A percentile compares a stretch with the other conserved stretches of the same genome.
phyloP scores from a whole-genome alignment of 78 protist genomes.

The Guillardia theta region DNA sequence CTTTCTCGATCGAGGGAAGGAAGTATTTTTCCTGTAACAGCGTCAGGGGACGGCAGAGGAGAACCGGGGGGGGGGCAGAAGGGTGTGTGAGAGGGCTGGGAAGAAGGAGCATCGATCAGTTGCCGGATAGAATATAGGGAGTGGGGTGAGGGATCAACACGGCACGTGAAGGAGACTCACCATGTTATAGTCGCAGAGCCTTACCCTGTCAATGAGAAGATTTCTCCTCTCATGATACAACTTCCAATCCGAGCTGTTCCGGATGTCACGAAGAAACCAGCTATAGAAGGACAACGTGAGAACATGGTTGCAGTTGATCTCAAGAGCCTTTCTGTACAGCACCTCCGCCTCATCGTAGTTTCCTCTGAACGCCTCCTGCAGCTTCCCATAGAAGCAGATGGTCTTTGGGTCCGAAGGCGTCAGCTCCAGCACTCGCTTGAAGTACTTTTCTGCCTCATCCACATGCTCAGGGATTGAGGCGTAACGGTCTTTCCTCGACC shows the following conservation, averaged over 20 bases:
- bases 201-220: too few species aligned
- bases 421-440: not conserved
- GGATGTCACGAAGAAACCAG: not conserved
- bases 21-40: too few species aligned
- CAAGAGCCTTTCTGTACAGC: not conserved
- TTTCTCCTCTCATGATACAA: too few species aligned
- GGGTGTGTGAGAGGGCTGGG: too few species aligned
- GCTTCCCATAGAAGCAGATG: not conserved
- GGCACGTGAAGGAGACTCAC: too few species aligned
- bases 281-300: not conserved
- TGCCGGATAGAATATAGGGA: too few species aligned
- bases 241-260: not conserved
- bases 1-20: too few species aligned
- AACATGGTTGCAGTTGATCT: not conserved
- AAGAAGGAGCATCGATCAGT: too few species aligned
- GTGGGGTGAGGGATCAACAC: too few species aligned
- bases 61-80: too few species aligned
- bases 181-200: too few species aligned
- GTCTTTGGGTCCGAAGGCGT: not conserved
- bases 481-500: not conserved
- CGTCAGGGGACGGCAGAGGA: too few species aligned
- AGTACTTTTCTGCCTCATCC: not conserved
- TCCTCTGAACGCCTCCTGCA: not conserved
- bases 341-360: not conserved
- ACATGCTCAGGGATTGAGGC: not conserved